Conservation (phyloP, 2,329 filamentous ascomycete species). For the Sporothrix brasiliensis region DNA sequence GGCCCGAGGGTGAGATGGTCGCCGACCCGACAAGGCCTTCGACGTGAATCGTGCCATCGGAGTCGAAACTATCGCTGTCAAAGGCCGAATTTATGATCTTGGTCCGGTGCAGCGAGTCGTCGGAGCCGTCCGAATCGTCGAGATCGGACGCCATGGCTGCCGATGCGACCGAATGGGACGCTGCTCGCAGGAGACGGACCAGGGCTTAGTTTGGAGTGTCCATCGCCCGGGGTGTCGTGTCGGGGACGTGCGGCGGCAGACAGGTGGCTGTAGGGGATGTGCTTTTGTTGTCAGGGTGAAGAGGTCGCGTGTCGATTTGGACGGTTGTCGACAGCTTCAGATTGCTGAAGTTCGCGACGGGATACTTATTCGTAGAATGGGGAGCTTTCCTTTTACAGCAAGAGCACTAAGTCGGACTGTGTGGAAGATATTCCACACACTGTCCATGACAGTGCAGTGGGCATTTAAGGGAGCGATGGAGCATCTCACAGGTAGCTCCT, state of each 20-base stretch:
- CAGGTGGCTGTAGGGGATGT: neutral
- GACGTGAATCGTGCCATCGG: slow-evolving; percentile 81
- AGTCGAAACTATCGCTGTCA: slow-evolving; percentile 85
- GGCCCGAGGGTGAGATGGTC: slow-evolving; percentile 86
- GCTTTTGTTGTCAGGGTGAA: neutral
- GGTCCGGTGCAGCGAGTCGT: slow-evolving; percentile 59
- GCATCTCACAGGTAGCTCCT: neutral
- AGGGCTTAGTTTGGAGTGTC: slow-evolving; percentile 6
- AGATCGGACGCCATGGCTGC: slow-evolving; percentile 51
- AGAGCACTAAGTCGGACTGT: neutral
- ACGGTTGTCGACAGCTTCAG: neutral
- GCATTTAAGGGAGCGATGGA: neutral
- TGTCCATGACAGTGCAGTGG: neutral
- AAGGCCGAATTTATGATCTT: slow-evolving; percentile 69
- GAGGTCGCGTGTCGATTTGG: slow-evolving; percentile 10
- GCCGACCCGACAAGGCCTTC: slow-evolving; percentile 83
- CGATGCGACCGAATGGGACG: neutral
- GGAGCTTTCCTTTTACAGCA: neutral
- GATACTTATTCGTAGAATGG: slow-evolving; percentile 3
- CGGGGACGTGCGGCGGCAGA: neutral
- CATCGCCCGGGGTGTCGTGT: neutral
- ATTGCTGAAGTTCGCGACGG: neutral
- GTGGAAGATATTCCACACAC: neutral
- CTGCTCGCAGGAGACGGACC: neutral
- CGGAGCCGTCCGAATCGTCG: slow-evolving; percentile 36